phyloP scores from a whole-genome alignment of 768 basidiomycete species.

The Lentinula edodes region DNA sequence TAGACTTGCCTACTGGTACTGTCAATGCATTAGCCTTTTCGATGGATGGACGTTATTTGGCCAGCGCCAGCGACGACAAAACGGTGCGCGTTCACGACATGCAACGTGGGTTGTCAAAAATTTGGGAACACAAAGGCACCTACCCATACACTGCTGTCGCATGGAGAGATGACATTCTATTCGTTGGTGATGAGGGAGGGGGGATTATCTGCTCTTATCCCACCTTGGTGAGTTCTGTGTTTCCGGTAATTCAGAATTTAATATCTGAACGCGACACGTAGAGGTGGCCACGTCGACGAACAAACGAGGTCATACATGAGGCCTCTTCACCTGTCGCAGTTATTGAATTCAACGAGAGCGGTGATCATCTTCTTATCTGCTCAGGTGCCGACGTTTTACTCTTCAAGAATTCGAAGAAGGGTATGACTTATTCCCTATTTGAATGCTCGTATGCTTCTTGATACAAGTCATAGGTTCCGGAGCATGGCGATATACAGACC shows the following conservation, averaged over 20 bases:
- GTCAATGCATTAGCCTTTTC: background rate
- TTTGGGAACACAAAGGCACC: background rate
- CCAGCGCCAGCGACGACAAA: background rate
- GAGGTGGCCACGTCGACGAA: background rate
- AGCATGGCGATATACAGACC: background rate
- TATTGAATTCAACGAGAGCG: background rate
- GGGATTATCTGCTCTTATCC: background rate
- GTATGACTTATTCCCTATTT: background rate
- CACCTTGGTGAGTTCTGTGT: background rate
- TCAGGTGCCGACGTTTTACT: background rate
- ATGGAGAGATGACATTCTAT: background rate
- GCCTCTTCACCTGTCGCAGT: too few species aligned
- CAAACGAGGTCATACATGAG: background rate
- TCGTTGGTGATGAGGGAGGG: background rate
- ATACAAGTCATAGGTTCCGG: background rate
- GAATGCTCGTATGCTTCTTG: background rate
- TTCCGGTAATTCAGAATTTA: too few species aligned
- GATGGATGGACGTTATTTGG: background rate
- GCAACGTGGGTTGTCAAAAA: background rate
- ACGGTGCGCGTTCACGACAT: background rate
- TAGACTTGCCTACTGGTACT: too few species aligned
- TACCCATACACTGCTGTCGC: background rate
- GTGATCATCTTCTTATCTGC: background rate
- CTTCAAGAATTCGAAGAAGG: background rate
- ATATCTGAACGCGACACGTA: background rate